Evolutionary conservation across 805 yeast species (phyloP), one percentile per base, ranked within the genome.

Genomic region (Saccharomycopsis malanga): DNA sequence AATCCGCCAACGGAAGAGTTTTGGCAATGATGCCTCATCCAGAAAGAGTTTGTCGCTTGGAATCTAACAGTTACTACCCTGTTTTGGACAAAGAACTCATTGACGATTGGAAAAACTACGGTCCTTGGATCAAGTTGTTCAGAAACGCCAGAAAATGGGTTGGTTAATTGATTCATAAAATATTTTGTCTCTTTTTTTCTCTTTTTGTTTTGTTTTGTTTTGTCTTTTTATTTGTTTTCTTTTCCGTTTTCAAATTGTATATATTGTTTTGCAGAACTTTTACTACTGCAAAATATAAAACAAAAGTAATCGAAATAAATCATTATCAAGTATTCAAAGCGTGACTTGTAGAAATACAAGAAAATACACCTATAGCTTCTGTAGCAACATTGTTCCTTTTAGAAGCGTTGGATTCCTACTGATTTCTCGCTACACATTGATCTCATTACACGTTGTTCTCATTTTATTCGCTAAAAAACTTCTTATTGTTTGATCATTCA

Each of bases 21-120:
- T 71, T 93, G 58, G 97, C 97, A 3, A 79, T 93, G 88, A 93
- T 93, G 98, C 98, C 98, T 40, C 98, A 93, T 65, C 98, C 98
- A 21, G 98, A 93, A 69, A 86, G 98, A 70, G 93, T 86, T 44
- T 74, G 81, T 48, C 77, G 96, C 69, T 71, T 81, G 61, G 96
- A 86, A 65, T 72, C 94, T 47, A 91, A 91, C 69, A 87, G 97
- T 3, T 91, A 87, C 80, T 86, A 87, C 61, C 96, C 97, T 42
- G 23, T 41, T 12, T 27, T 17, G 23, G 45, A 38, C 22, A 67
- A 71, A 50, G 79, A 74, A 44, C 73, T 73, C 41, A 61, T 63
- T 45, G 73, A 68, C 22, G 69, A 70, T 46, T 87, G 95, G 89
- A 83, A 79, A 46, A 83, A 81, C 25, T 79, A 82, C 61, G 96